Evolutionary conservation across 2,329 filamentous ascomycete genomes (phyloP), one percentile per base, ranked within the genome.

Genomic region (Coniochaeta ligniaria): DNA sequence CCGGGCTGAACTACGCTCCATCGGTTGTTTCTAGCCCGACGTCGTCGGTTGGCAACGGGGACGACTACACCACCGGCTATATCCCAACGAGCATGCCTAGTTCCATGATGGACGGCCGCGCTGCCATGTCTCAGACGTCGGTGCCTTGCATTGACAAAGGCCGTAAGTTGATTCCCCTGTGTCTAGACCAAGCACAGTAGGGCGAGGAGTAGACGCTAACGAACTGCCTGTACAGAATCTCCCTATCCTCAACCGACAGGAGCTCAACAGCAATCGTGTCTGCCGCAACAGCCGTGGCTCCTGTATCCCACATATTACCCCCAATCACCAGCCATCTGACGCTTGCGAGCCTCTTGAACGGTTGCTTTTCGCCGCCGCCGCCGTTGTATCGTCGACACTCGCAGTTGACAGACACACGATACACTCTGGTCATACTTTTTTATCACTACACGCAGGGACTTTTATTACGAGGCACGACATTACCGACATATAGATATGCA

Each of bases 1-100:
- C 75, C 52, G 71, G 73, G 16, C 72, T 81, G 8, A 71, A 78
- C 26, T 74, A 78, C 41, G 71, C 80, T 22, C 71, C 78, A 17
- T 80, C 80, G 57, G 80, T 75, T 57, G 79, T 79, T 12, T 81
- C 81, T 22, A 83, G 80, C 67, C 80, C 81, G 20, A 76, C 78
- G 3, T 82, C 81, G 2, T 80, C 80, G 1, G 75, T 73, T 52
- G 73, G 73, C 58, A 73, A 75, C 57, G 79, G 82, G 57, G 80
- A 83, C 57, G 81, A 80, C 67, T 74, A 71, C 61, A 69, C 67
- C 59, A 69, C 62, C 55, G 70, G 72, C 63, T 83, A 81, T 67
- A 79, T 81, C 62, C 77, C 80, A 9, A 79, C 78, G 26, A 81
- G 79, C 64, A 75, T 79, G 22, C 79, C 80, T 17, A 68, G 76